Conservation (phyloP, 2,329 filamentous ascomycete genomes). For the Beauveria australis region DNA sequence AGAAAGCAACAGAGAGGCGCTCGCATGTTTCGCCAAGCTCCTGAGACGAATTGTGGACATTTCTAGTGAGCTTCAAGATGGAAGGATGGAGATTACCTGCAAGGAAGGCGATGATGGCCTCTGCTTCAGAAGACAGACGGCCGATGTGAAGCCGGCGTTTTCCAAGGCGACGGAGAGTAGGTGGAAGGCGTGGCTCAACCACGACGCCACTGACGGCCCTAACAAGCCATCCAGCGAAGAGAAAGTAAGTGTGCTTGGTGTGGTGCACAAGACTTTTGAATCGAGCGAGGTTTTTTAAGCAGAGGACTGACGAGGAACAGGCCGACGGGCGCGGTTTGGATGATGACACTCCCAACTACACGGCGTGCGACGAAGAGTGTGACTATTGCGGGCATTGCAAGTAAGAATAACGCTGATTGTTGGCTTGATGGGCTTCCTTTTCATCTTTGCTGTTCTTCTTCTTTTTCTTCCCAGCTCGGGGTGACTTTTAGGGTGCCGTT, state of each 20-base stretch:
- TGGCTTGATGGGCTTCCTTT: too few species aligned
- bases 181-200: slow-evolving; percentile 14
- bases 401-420: neutral
- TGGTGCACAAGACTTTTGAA: too few species aligned
- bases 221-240: neutral
- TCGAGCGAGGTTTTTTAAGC: neutral
- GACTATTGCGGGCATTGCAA: slow-evolving; percentile 18
- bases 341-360: slow-evolving; percentile 14
- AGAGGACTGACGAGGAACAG: neutral
- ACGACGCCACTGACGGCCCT: neutral
- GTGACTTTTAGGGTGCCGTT: too few species aligned
- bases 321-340: neutral
- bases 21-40: neutral
- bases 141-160: slow-evolving; percentile 16
- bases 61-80: neutral
- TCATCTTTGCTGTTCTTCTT: neutral
- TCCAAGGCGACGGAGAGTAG: slow-evolving; percentile 19
- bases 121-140: slow-evolving; percentile 17
- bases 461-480: neutral
- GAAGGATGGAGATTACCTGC: neutral
- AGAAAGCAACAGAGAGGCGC: neutral
- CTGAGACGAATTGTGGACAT: neutral
- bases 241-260: neutral
- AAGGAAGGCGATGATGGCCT: slow-evolving; percentile 11
- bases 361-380: slow-evolving; percentile 16